Conservation (phyloP, 2,329 filamentous ascomycete genomes). For the Penicillium rolfsii region DNA sequence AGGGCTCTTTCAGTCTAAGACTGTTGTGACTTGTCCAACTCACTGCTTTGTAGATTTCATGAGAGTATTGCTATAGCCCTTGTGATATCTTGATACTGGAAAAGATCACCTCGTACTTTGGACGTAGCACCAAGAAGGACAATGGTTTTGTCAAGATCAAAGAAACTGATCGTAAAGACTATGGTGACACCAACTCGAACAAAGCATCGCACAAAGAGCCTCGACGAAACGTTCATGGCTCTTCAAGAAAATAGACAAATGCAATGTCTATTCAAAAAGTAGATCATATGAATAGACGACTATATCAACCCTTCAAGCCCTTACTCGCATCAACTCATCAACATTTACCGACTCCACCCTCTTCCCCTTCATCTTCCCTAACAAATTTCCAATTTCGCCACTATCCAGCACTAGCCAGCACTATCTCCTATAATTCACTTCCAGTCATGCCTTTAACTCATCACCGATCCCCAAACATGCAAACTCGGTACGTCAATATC, state of each 20-base stretch:
- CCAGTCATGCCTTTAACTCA: background rate
- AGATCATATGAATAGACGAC: background rate
- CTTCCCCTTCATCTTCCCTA: background rate
- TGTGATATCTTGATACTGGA: background rate
- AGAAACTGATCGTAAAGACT: background rate
- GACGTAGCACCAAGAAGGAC: background rate
- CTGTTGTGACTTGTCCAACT: background rate
- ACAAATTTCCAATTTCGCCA: background rate
- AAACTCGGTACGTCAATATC: conserved; percentile 2
- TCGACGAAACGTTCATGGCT: background rate
- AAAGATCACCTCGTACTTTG: background rate
- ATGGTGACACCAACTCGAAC: background rate
- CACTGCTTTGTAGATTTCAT: background rate
- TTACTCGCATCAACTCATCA: background rate
- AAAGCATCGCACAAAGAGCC: background rate
- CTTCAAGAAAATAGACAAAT: background rate
- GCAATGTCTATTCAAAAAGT: background rate
- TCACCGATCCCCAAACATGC: background rate
- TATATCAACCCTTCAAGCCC: background rate
- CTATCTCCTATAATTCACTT: too few relatives aligned
- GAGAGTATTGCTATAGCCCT: background rate
- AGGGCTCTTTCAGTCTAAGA: background rate
- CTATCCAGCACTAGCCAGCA: too few relatives aligned
- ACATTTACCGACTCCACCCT: background rate
- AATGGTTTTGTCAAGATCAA: background rate